Base-by-base conservation (phyloP, 108 stramenopile species). In the Pseudonitzschia pungens region DNA sequence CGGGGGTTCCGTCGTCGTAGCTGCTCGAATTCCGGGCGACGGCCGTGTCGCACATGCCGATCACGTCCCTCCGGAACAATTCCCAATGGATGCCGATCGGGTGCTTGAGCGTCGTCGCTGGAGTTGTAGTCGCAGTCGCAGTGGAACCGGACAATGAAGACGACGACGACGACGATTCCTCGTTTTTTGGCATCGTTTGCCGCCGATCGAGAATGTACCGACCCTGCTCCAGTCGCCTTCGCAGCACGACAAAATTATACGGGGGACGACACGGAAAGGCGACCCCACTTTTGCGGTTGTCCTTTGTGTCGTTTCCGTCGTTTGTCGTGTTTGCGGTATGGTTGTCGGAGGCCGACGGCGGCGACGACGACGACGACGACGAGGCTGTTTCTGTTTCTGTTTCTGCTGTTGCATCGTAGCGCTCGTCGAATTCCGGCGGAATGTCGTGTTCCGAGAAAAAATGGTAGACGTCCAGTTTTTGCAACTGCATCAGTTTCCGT, bases 41-140 rank as follows among this genome's bases (percentile, higher is more conserved):
- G 27, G 89, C 87, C 31, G 87, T 73, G 51, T 90, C 81, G 56
- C 89, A 90, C 92, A 94, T 94, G 2, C 55, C 82, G 42, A 81
- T 44, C 20, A 94, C 77, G 77, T 94, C 90, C 12, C 72, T 24
- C 28, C 79, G 77, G 60, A 94, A 90, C 41, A 76, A 75, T 64
- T 89, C 81, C 92, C 92, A 94, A 56, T 94, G 75, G 32, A 91
- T 80, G 36, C 87, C 89, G 42, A 81, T 64, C 2, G 84, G 82
- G 62, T 94, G 81, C n/a, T 78, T 83, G 62, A 78, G 71, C 43
- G 78, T 52, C 36, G 80, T 64, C 55, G 81, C 70, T 66, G 66
- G 73, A n/a, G 73, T 29, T n/a, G n/a, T n/a, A n/a, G n/a, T n/a
- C n/a, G n/a, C 20, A 54, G 51, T 32, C 55, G 27, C 26, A n/a